Conservation (phyloP, 305 asterid species). For the Fraxinus baroniana region DNA sequence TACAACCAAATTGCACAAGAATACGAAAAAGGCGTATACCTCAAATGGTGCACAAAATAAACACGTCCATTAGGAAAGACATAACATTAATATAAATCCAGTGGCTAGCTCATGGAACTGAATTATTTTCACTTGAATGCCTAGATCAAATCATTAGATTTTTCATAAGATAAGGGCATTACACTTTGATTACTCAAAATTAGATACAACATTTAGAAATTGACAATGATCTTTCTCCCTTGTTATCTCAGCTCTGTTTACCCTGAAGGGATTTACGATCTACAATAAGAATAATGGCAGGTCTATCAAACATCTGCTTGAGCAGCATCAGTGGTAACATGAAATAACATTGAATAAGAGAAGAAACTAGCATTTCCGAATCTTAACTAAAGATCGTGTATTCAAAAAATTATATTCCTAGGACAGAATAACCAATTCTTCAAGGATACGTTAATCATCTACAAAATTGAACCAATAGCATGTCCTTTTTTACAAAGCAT, state of each 20-base stretch:
- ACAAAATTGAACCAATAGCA: not conserved
- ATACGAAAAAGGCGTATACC: not conserved
- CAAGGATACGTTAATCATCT: not conserved
- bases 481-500: not conserved
- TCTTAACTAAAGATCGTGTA: not conserved
- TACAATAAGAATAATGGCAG: not conserved
- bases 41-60: not conserved
- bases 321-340: not conserved
- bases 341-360: not conserved
- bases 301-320: not conserved
- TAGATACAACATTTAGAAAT: not conserved
- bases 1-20: not conserved
- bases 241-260: not conserved
- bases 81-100: not conserved
- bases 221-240: not conserved
- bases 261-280: not conserved
- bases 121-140: not conserved
- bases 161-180: not conserved
- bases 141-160: not conserved
- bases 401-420: not conserved
- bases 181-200: not conserved
- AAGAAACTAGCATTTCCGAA: not conserved
- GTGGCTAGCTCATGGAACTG: not conserved
- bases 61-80: not conserved
- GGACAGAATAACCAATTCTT: not conserved